These are phyloP conservation scores for Phenoliferia sp. DNA, from an alignment of 1,284 basidiomycete species.

Conservation along the genomic window DNA sequence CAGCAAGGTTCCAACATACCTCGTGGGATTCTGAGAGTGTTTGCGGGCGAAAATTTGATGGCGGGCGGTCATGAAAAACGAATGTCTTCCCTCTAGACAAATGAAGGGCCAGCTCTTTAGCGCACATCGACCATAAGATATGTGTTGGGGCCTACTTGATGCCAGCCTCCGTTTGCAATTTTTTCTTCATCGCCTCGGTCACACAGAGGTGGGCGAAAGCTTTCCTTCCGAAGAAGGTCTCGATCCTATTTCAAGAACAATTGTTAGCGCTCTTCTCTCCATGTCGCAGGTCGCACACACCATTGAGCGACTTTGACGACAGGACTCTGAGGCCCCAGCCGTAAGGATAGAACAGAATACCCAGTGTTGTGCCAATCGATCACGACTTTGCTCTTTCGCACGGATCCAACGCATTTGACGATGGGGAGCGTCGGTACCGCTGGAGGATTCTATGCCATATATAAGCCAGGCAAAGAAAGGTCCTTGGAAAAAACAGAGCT, in stretches of 20 bases:
- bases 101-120: conserved; percentile 45
- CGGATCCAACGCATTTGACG: conserved; percentile 60
- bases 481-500: conserved; percentile 32
- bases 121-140: no score
- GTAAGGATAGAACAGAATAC: conserved; percentile 84
- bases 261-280: background rate
- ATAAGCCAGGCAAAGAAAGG: background rate
- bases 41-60: conserved; percentile 67
- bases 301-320: conserved; percentile 69
- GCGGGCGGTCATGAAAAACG: conserved; percentile 83
- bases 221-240: conserved; percentile 64
- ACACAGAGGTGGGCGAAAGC: conserved; percentile 94
- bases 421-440: conserved; percentile 88
- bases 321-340: conserved; percentile 60
- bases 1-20: conserved; percentile 45
- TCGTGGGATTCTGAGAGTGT: conserved; percentile 67
- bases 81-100: conserved; percentile 66
- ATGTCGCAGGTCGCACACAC: conserved; percentile 46
- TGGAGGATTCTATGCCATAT: conserved; percentile 73
- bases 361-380: conserved; percentile 99
- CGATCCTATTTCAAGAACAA: conserved; percentile 64
- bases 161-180: conserved; percentile 67
- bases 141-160: conserved; percentile 65
- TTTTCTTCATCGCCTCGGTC: conserved; percentile 75
- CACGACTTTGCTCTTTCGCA: conserved; percentile 75